These are phyloP conservation scores for Populus deltoides DNA, from an alignment of 345 rosid species.

Conservation along the genomic window DNA sequence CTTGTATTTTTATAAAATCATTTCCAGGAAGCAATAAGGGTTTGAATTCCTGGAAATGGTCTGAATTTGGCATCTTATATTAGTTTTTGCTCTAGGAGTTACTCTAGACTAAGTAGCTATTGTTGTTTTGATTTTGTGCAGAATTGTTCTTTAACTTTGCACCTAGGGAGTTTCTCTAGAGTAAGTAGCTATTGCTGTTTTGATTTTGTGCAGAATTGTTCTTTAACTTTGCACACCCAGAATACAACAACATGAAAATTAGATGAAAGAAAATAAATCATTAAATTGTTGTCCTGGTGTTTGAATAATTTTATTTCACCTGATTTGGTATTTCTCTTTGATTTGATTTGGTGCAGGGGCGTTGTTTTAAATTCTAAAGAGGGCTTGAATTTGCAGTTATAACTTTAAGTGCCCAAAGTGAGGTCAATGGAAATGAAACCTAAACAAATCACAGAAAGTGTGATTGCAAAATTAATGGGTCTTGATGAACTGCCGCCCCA, in stretches of 20 bases:
- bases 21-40: slow-evolving; percentile 19
- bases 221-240: background rate
- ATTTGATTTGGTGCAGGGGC: slow-evolving; percentile 26
- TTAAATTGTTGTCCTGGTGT: background rate
- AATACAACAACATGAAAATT: background rate
- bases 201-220: background rate
- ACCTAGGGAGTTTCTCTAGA: background rate
- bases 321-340: background rate
- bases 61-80: slow-evolving; percentile 4
- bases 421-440: slow-evolving; percentile 42
- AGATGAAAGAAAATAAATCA: background rate
- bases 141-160: background rate
- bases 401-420: slow-evolving; percentile 14
- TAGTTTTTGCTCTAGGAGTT: slow-evolving; percentile 2
- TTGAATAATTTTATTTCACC: background rate
- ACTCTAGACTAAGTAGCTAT: slow-evolving; percentile 1
- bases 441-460: slow-evolving; percentile 36
- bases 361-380: slow-evolving; percentile 9
- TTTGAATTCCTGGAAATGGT: slow-evolving; percentile 7
- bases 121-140: background rate
- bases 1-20: background rate
- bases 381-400: slow-evolving; percentile 13
- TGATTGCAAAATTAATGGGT: slow-evolving; percentile 67
- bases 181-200: background rate
- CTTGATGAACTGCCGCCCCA: slow-evolving; percentile 51